phyloP scores from a whole-genome alignment of 2,329 filamentous ascomycete species.

The Albifimbria verrucaria region DNA sequence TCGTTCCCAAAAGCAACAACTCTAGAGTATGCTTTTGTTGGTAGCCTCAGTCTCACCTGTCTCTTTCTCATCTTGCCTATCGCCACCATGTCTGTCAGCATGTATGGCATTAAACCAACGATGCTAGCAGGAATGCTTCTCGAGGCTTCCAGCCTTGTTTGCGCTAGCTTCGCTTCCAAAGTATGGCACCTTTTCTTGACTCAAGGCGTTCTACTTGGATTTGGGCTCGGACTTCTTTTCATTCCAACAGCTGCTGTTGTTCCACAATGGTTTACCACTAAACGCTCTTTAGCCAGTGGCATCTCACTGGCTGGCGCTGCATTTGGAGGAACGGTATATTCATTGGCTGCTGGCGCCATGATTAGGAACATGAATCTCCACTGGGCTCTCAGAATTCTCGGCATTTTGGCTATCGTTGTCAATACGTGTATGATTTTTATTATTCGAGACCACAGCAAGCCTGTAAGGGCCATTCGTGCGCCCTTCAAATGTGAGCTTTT shows the following conservation, averaged over 20 bases:
- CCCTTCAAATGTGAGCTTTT: conserved; percentile 65
- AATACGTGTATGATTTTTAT: conserved; percentile 62
- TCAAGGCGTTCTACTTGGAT: conserved; percentile 72
- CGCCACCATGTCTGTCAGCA: conserved; percentile 58
- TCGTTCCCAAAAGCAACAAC: conserved; percentile 60
- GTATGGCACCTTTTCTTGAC: conserved; percentile 76
- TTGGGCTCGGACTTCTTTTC: conserved; percentile 75
- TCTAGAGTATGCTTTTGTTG: conserved; percentile 75
- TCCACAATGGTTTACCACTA: conserved; percentile 71
- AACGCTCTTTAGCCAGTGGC: conserved; percentile 66
- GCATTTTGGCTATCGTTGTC: conserved; percentile 59
- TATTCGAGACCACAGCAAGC: conserved; percentile 68
- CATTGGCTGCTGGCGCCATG: conserved; percentile 65
- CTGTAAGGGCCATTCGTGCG: conserved; percentile 62
- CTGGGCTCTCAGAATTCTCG: conserved; percentile 66
- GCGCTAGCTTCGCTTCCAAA: conserved; percentile 63
- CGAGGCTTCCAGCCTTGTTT: conserved; percentile 62
- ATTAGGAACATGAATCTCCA: conserved; percentile 59
- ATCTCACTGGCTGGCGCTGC: conserved; percentile 71
- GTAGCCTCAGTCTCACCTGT: conserved; percentile 34
- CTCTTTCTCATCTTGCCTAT: conserved; percentile 68
- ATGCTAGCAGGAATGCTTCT: conserved; percentile 63
- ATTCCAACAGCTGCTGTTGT: conserved; percentile 65
- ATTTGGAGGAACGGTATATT: conserved; percentile 68
- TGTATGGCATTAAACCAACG: conserved; percentile 60